Conservation (phyloP, 257 asterid genomes). For the Thymus quinquecostatus region DNA sequence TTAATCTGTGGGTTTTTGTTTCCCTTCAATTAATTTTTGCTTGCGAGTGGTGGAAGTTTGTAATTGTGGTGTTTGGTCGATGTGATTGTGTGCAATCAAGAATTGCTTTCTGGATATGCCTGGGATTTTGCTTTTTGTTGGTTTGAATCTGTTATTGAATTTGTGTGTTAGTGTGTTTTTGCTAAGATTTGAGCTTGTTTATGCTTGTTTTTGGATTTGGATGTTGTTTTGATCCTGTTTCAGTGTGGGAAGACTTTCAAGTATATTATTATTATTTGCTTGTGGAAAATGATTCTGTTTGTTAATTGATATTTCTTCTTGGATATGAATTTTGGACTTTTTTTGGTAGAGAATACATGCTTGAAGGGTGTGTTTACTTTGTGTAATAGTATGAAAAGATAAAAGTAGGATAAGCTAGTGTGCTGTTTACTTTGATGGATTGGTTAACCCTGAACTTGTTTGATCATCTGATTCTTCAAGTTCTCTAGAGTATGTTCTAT, state of each 20-base stretch:
- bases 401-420: too few relatives aligned
- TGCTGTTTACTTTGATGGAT: too few relatives aligned
- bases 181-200: slow-evolving; percentile 10
- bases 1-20: slow-evolving; percentile 13
- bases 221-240: slow-evolving; percentile 11
- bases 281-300: background rate
- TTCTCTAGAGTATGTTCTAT: too few relatives aligned
- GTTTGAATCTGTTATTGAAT: background rate
- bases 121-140: background rate
- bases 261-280: slow-evolving; percentile 25
- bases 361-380: background rate
- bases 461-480: too few relatives aligned
- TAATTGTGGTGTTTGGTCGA: slow-evolving; percentile 20
- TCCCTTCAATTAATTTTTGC: slow-evolving; percentile 16
- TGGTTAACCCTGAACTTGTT: too few relatives aligned
- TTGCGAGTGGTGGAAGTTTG: slow-evolving; percentile 14
- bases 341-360: background rate
- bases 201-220: background rate
- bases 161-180: background rate
- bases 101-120: slow-evolving; percentile 17
- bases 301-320: slow-evolving; percentile 9
- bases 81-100: slow-evolving; percentile 1
- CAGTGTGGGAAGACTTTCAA: background rate
- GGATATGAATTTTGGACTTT: slow-evolving; percentile 5
- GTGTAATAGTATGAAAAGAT: too few relatives aligned